phyloP scores from a whole-genome alignment of 73 alveolate species.

The Durusdinium trenchii region DNA sequence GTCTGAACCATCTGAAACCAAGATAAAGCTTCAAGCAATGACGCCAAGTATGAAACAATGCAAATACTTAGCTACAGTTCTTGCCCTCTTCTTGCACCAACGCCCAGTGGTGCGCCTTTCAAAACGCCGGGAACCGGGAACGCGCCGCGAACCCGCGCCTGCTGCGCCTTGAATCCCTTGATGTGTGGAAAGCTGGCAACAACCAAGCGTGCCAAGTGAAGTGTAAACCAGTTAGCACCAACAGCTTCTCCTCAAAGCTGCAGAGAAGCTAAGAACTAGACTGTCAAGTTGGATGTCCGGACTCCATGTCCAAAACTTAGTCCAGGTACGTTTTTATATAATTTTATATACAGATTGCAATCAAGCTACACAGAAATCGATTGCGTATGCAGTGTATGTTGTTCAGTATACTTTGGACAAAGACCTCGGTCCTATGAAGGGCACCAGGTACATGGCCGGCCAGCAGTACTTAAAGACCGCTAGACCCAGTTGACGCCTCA shows the following conservation, averaged over 20 bases:
- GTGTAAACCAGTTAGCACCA: neutral
- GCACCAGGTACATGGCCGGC: constrained; percentile 15
- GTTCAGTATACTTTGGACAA: neutral
- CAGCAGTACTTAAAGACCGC: constrained; percentile 19
- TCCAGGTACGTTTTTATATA: too few relatives aligned
- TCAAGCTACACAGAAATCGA: too few relatives aligned
- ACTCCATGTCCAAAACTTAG: too few relatives aligned
- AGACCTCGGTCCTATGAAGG: constrained; percentile 7
- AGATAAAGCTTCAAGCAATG: too few relatives aligned
- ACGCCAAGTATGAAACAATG: too few relatives aligned
- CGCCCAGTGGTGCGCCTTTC: too few relatives aligned
- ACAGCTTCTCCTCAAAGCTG: constrained; percentile 39
- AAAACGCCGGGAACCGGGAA: too few relatives aligned
- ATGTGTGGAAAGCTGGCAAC: constrained; percentile 28
- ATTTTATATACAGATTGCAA: too few relatives aligned
- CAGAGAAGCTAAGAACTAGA: too few relatives aligned
- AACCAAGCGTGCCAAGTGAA: constrained; percentile 24
- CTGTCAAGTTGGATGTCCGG: too few relatives aligned
- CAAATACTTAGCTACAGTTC: neutral
- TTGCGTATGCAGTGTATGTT: too few relatives aligned
- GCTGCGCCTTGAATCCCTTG: constrained; percentile 55
- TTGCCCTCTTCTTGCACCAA: neutral
- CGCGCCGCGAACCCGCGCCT: too few relatives aligned
- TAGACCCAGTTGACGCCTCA: constrained; percentile 15
- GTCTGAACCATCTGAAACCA: neutral